phyloP scores from a whole-genome alignment of 2,329 filamentous ascomycete genomes.

The Beauveria brongniartii region DNA sequence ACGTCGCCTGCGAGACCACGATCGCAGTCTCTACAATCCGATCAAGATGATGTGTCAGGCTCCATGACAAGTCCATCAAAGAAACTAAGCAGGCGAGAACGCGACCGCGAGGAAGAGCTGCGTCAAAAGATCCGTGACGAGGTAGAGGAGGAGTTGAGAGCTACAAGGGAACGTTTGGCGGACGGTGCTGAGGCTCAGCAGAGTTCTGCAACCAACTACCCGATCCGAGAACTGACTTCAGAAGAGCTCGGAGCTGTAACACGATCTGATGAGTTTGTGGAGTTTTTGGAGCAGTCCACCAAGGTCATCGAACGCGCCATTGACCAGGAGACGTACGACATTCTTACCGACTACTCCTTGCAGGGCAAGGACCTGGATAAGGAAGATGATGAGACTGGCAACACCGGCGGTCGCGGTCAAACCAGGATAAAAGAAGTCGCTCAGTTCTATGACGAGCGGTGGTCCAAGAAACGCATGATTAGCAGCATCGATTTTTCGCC shows the following conservation, averaged over 20 bases:
- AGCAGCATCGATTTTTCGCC: conserved; percentile 92
- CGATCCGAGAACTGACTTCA: conserved; percentile 66
- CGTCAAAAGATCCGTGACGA: conserved; percentile 76
- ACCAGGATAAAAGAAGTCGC: conserved; percentile 77
- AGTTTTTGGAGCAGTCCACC: conserved; percentile 90
- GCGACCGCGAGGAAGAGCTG: conserved; percentile 82
- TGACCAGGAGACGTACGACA: conserved; percentile 86
- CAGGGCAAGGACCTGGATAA: conserved; percentile 69
- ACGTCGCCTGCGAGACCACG: conserved; percentile 42
- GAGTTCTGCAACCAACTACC: conserved; percentile 49
- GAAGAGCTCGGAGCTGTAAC: conserved; percentile 90
- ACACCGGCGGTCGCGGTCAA: conserved; percentile 61
- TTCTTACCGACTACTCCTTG: conserved; percentile 87
- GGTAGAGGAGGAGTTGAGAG: conserved; percentile 84
- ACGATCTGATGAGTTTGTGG: conserved; percentile 84
- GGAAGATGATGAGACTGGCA: conserved; percentile 70
- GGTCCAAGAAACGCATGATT: conserved; percentile 97
- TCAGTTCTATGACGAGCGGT: conserved; percentile 90
- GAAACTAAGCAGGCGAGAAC: conserved; percentile 67
- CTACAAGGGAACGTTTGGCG: conserved; percentile 52
- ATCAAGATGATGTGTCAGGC: conserved; percentile 51
- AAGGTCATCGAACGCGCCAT: conserved; percentile 95
- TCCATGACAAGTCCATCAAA: conserved; percentile 57
- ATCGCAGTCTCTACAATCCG: conserved; percentile 38
- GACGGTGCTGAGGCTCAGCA: conserved; percentile 30